Conservation (phyloP, 768 basidiomycete genomes). For the Boletus insuetus region DNA sequence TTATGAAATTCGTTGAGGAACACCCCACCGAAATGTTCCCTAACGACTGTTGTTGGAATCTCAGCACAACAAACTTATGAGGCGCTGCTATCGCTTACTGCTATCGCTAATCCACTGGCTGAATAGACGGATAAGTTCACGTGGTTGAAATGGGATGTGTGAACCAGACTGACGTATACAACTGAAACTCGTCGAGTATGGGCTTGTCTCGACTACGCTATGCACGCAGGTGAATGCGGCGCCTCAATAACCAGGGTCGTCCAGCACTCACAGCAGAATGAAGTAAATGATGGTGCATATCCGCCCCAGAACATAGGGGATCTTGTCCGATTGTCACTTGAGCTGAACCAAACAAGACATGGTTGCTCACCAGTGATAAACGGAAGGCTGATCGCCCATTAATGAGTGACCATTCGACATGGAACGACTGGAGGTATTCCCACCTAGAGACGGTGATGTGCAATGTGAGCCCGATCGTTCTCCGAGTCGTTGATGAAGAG, state of each 20-base stretch:
- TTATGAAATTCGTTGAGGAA: constrained; percentile 21
- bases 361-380: constrained; percentile 18
- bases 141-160: background rate
- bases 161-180: constrained; percentile 18
- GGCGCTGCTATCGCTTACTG: constrained; percentile 1
- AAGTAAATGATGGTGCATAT: constrained; percentile 7
- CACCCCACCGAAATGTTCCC: constrained; percentile 14
- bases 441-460: constrained; percentile 12
- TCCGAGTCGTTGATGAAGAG: background rate
- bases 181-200: background rate
- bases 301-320: constrained; percentile 24
- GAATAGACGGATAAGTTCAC: background rate
- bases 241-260: background rate
- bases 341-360: background rate
- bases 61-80: background rate
- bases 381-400: constrained; percentile 14
- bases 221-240: background rate
- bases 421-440: constrained; percentile 18
- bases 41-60: background rate
- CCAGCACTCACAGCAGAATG: constrained; percentile 9
- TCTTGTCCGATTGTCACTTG: constrained; percentile 1
- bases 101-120: background rate
- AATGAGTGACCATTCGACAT: constrained; percentile 17
- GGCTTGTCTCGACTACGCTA: constrained; percentile 1
- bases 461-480: background rate